Percentiles rank a stretch among this genome's conserved stretches.
Conservation (phyloP, 192 early-diverging fungal genomes). For the Mortierella antarctica region DNA sequence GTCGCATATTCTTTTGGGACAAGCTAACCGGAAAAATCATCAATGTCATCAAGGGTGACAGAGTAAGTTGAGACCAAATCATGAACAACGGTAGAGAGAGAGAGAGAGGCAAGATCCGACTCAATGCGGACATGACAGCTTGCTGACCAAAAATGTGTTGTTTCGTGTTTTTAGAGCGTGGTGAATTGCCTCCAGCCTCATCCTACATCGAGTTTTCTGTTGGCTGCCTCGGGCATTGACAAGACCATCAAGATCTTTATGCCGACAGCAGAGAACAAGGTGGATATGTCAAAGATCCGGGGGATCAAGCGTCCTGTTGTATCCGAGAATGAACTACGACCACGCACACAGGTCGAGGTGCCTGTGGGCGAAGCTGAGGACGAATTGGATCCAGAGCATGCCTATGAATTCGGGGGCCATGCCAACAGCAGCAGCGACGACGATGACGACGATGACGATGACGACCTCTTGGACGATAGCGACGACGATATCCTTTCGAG, state of each 20-base stretch:
- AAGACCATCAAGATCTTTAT: constrained; percentile 76
- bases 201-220: constrained; percentile 60
- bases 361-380: background rate
- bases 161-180: constrained; percentile 25
- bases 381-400: constrained; percentile 16
- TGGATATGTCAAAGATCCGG: constrained; percentile 38
- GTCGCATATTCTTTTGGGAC: constrained; percentile 75
- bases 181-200: constrained; percentile 66
- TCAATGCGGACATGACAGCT: background rate
- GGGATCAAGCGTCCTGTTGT: constrained; percentile 13
- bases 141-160: background rate
- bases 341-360: background rate
- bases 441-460: constrained; percentile 12
- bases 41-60: constrained; percentile 75
- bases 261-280: constrained; percentile 48
- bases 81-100: too few relatives aligned
- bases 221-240: constrained; percentile 83
- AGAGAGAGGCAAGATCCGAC: background rate
- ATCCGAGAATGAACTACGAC: constrained; percentile 7
- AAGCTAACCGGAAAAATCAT: constrained; percentile 65
- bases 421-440: constrained; percentile 1
- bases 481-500: background rate
- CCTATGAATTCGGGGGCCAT: background rate
- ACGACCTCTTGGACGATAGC: background rate
- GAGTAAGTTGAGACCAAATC: constrained; percentile 64